A percentile compares a stretch with the other conserved stretches of the same genome.
Evolutionary conservation across 306 rosid species (phyloP).

Genomic region (Citrullus colocynthis): DNA sequence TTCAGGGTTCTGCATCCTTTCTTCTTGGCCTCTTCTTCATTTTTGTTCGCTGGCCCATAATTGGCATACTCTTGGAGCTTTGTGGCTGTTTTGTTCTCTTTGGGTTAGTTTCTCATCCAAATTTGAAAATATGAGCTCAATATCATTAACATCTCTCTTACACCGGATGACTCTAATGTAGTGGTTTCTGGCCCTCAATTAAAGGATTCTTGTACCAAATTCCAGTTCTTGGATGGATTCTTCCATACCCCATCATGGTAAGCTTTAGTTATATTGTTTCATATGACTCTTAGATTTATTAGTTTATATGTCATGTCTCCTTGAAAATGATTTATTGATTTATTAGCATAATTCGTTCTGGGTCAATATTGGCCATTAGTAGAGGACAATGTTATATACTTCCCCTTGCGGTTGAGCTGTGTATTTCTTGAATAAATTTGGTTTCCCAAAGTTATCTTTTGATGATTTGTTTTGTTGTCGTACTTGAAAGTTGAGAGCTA

Average conservation of each 20-base stretch:
- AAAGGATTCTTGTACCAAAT: constrained; percentile 62
- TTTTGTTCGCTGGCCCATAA: constrained; percentile 81
- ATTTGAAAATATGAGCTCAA: constrained; percentile 1
- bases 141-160: neutral
- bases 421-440: neutral
- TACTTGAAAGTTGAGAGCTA: neutral
- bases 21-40: constrained; percentile 76
- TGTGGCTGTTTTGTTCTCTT: constrained; percentile 66
- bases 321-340: neutral
- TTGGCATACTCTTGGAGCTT: constrained; percentile 70
- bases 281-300: constrained; percentile 3
- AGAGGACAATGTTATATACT: neutral
- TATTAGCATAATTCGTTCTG: neutral
- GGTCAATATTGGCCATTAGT: neutral
- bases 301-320: neutral
- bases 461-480: neutral
- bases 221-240: constrained; percentile 78
- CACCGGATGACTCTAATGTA: constrained; percentile 9
- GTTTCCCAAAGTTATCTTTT: neutral
- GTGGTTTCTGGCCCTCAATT: constrained; percentile 80
- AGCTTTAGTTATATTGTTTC: constrained; percentile 19
- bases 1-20: constrained; percentile 87
- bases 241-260: constrained; percentile 61
- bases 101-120: constrained; percentile 44
- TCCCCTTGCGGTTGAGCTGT: neutral